Evolutionary conservation across 23 red algal species (phyloP), one percentile per base, ranked within the genome.

Genomic region (Gracilaria domingensis): DNA sequence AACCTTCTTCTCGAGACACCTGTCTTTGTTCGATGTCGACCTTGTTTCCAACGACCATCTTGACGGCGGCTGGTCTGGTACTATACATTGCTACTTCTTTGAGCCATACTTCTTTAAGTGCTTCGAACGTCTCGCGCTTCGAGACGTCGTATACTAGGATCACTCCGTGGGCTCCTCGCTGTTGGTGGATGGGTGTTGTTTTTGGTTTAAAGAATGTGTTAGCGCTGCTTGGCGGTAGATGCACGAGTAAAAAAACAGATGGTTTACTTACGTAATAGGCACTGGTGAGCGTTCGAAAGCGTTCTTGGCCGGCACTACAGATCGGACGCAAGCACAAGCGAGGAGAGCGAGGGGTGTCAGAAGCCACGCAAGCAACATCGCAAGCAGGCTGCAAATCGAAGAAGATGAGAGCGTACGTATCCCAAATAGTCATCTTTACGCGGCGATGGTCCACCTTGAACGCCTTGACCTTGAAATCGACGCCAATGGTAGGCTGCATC

Each of bases 31-130:
- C 58, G 44, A 93, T 71, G 55, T 97, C 95, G n/a, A 93, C 51
- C 57, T 97, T 97, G 95, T 97, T 97, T 33, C 95, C 95, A 12
- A 97, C 95, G 38, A 97, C 83, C 84, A 97, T 93, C 75, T 90
- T 89, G 26, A 97, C 72, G 14, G 88, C 76, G 59, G 87, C 57
- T 66, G 69, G 44, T 39, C 83, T 53, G 30, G 88, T 96, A 85
- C 77, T 87, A 81, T 92, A 96, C 88, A 83, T 86, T 42, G 82
- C 35, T 35, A 90, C 76, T 57, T 96, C 95, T 20, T 89, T 85
- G 18, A 96, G 89, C 95, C 95, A 96, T 14, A 92, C 89, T 26
- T 87, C 64, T 67, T 91, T 76, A 18, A 96, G 55, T 20, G 90
- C 76, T 20, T 88, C 67, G 49, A 96, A 93, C 6, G 83, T 93